These are phyloP conservation scores for Falciphora oryzae DNA, from an alignment of 2,329 filamentous ascomycete species.

Conservation along the genomic window DNA sequence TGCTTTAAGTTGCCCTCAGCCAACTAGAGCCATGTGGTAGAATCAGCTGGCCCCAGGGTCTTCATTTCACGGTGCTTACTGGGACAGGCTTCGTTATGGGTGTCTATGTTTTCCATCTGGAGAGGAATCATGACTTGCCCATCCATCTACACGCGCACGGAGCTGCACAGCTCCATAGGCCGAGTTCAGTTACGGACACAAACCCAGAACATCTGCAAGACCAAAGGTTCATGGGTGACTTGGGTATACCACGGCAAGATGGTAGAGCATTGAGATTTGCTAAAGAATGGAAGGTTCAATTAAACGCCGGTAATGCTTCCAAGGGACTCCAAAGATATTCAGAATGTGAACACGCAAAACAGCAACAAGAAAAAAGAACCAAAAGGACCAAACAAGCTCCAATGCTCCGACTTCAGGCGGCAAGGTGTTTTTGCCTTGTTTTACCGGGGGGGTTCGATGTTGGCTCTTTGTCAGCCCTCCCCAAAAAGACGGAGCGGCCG, in stretches of 20 bases:
- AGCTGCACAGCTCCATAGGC: no score
- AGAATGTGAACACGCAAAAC: neutral
- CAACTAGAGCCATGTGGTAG: neutral
- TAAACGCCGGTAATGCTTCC: slow-evolving; percentile 18
- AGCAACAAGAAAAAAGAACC: slow-evolving; percentile 8
- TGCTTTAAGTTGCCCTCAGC: neutral
- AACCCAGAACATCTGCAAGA: no score
- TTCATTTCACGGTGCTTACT: neutral
- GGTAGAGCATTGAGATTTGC: neutral
- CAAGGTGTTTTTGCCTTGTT: neutral
- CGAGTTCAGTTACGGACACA: no score
- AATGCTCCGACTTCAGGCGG: slow-evolving; percentile 7
- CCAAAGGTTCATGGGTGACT: no score
- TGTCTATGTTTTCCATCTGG: no score
- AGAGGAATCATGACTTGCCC: no score
- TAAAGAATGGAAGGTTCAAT: slow-evolving; percentile 13
- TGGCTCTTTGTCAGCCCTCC: neutral
- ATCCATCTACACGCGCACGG: no score
- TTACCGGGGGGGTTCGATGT: neutral
- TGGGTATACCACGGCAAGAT: neutral
- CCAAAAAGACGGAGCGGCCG: no score
- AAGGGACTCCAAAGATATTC: slow-evolving; percentile 8
- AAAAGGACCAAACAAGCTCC: slow-evolving; percentile 1
- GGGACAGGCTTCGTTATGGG: no score
- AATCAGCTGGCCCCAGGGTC: neutral